Percentiles rank a stretch among this genome's conserved stretches.
phyloP scores from a whole-genome alignment of 2,329 filamentous ascomycete species.

The Xylariaceae sp. region DNA sequence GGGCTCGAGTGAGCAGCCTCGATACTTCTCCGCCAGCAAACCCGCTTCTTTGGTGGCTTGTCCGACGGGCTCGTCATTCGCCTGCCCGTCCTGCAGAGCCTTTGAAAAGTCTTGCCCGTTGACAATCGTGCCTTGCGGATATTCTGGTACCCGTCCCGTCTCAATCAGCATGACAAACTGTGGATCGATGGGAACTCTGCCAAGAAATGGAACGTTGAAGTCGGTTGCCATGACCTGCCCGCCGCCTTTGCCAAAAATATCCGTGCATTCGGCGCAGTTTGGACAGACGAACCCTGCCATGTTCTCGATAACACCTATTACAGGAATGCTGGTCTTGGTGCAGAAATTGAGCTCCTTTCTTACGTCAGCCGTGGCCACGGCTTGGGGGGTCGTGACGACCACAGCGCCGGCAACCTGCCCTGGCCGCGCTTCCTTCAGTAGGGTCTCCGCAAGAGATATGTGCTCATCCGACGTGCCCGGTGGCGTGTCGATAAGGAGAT shows the following conservation, averaged over 20 bases:
- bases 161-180: slow-evolving; percentile 87
- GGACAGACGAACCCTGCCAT: slow-evolving; percentile 91
- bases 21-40: slow-evolving; percentile 65
- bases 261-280: slow-evolving; percentile 77
- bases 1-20: slow-evolving; percentile 62
- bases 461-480: slow-evolving; percentile 96
- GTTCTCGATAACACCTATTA: slow-evolving; percentile 91
- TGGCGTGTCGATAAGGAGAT: slow-evolving; percentile 89
- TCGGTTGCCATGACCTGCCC: slow-evolving; percentile 85
- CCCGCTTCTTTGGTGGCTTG: slow-evolving; percentile 34
- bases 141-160: slow-evolving; percentile 58
- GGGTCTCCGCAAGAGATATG: slow-evolving; percentile 85
- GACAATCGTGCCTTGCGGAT: slow-evolving; percentile 62
- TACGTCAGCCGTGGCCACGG: slow-evolving; percentile 87
- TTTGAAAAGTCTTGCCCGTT: slow-evolving; percentile 50
- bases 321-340: slow-evolving; percentile 69
- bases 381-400: slow-evolving; percentile 93
- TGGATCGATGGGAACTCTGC: slow-evolving; percentile 84
- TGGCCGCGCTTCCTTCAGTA: slow-evolving; percentile 57
- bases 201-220: slow-evolving; percentile 77
- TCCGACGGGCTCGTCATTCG: slow-evolving; percentile 18
- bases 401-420: slow-evolving; percentile 80
- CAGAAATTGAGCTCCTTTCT: slow-evolving; percentile 95
- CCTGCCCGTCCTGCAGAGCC: slow-evolving; percentile 24
- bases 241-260: slow-evolving; percentile 88